Base-by-base conservation (phyloP, 352 stramenopile species). In the Phytophthora macrochlamydospora region DNA sequence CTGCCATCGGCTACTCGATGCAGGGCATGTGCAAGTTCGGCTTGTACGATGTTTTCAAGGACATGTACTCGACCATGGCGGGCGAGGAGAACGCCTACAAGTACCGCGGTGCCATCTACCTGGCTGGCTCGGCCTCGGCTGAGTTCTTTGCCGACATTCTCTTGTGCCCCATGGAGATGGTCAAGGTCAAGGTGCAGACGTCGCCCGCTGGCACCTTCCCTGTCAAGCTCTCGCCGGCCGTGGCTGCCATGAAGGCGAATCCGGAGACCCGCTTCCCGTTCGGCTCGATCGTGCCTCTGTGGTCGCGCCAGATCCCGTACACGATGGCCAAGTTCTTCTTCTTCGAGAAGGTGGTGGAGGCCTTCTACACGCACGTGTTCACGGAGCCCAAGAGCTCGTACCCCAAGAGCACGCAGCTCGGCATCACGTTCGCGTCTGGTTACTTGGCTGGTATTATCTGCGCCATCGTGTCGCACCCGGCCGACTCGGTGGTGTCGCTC, bases 261-360 rank as follows among this genome's bases (percentile, higher is more conserved):
- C 88, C 75, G 33, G 85, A 91, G 60, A 91, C 73, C 59, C 80
- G 90, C 44, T 97, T 95, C 78, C 89, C 89, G 12, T 97, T 95
- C 72, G 90, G 90, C 58, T 93, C 84, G 59, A 69, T 97, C 5
- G 83, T 93, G 51, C 91, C 91, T 18, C 78, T 91, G 53, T 91
- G 83, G 83, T 91, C 83, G 53, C 85, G 91, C 58, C 92, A 97
- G 76, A 96, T 97, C 79, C 97, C 97, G 62, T 99, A 99, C 93
- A 99, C 97, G 48, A 99, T 99, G 94, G 93, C 95, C 55, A 99
- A 99, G 85, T 99, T 99, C 73, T 97, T 97, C 63, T 98, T 98
- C 73, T 97, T 97, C 60, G 83, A 91, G 61, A 91, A 91, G 78
- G 79, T 89, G 59, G 83, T 91, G n/a, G 83, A 90, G 66, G 79